Conservation (phyloP, 2,329 filamentous ascomycete species). For the Colletotrichum phormii region DNA sequence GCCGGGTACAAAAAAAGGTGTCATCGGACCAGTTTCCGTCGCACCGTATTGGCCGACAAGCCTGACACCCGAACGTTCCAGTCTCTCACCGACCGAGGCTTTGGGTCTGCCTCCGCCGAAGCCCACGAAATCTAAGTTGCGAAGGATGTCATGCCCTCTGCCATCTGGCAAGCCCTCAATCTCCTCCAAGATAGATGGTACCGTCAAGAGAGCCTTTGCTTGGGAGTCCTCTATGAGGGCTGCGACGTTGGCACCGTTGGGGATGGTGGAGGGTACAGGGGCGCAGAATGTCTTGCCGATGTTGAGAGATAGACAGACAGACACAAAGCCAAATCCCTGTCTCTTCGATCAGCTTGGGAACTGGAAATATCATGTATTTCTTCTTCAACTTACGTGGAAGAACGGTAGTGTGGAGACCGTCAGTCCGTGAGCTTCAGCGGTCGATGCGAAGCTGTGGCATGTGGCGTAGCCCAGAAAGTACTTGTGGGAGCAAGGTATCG, state of each 20-base stretch:
- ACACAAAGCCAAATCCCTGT: conserved; percentile 44
- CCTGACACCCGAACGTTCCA: conserved; percentile 41
- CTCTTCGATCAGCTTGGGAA: too few relatives aligned
- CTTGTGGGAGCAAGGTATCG: conserved; percentile 46
- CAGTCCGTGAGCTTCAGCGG: conserved; percentile 38
- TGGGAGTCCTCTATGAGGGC: conserved; percentile 40
- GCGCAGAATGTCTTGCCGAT: conserved; percentile 42
- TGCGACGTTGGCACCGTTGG: conserved; percentile 40
- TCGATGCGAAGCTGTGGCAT: conserved; percentile 42
- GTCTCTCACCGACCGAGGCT: conserved; percentile 38
- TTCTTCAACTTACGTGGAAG: conserved; percentile 41
- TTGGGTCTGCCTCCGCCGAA: conserved; percentile 47
- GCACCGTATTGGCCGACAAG: conserved; percentile 50
- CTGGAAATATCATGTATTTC: too few relatives aligned
- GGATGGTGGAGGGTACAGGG: conserved; percentile 44
- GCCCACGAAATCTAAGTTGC: conserved; percentile 44
- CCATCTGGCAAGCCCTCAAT: conserved; percentile 37
- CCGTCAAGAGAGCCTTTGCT: conserved; percentile 47
- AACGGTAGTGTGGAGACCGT: conserved; percentile 49
- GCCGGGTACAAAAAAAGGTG: conserved; percentile 46
- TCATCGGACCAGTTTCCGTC: conserved; percentile 49
- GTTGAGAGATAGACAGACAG: conserved; percentile 45
- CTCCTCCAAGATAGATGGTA: conserved; percentile 49
- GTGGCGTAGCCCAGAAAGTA: conserved; percentile 44
- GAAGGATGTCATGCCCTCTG: conserved; percentile 30